Evolutionary conservation across 164 flowering plant genomes (phyloP), one percentile per base, ranked within the genome.

Genomic region (Magnolia officinalis): DNA sequence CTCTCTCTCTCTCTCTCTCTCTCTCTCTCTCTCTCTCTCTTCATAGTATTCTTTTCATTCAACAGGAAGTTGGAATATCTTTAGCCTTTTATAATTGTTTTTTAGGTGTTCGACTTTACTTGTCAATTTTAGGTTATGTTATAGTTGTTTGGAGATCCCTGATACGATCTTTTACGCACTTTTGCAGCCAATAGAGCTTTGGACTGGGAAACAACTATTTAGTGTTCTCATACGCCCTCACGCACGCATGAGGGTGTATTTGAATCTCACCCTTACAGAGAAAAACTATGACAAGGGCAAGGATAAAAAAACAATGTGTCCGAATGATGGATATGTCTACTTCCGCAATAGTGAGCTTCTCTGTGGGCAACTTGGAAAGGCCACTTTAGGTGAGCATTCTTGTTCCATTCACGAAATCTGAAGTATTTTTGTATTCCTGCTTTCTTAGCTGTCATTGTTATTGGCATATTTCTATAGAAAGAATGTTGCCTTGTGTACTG

Each of bases 151-250:
- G 20, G n/a, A 68, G 29, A 26, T 0, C 19, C 18, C 50, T 68
- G 67, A 64, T 64, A 13, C 6, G 8, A n/a, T 64, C 24, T 21
- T 64, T 6, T 18, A 20, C 9, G 1, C 29, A 18, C 20, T 80
- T 78, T 76, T 80, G 84, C 94, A 96, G 99, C 98, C 99, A 76
- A 75, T 94, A 26, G 98, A 94, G 81, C 94, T 96, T 51, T 94
- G 99, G 99, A 93, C 95, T 52, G 98, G 99, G 26, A 96, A 96
- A 79, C 98, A 96, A 78, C 80, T 96, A 68, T 92, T 96, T 79
- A 88, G 85, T 80, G 88, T 96, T 70, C 84, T 96, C 45, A 66
- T 94, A 63, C 98, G 98, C 8, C 97, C 99, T 16, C 75, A 89
- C 84, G 92, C 98, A 74, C 78, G 67, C 58, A 82, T 89, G 87